Base-by-base conservation (phyloP, 2,329 filamentous ascomycete genomes). In the Fusarium musae region DNA sequence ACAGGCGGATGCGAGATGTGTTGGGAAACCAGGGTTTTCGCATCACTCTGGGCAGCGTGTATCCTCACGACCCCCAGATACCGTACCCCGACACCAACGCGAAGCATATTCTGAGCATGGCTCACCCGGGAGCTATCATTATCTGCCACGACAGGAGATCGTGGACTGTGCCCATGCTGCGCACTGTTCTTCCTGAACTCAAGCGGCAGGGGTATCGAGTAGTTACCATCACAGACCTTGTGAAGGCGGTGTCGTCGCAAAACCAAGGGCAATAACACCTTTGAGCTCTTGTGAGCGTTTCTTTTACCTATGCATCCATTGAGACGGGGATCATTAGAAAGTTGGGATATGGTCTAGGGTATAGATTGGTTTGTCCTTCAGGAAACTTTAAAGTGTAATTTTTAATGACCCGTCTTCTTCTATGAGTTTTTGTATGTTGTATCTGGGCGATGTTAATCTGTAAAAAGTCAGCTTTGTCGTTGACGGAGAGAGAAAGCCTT, bases 51-150 rank as follows among this genome's bases (percentile, higher is more conserved):
- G 95, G 95, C 6, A 91, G 91, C 80, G 91, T 97, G 44, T 97
- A 97, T 82, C 95, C 95, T 9, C 94, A 97, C 83, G 95, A 97
- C 83, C 91, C 95, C n/a, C 94, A 97, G 85, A 92, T 97, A 65
- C 85, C 85, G 15, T 91, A 88, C 77, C 87, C 89, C 74, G 84
- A 85, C 72, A 75, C 95, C 59, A 97, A 97, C 82, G 92, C 93
- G 12, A 86, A 85, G 73, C 94, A 97, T 83, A 89, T 97, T 8
- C 81, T 97, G 75, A 94, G 93, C 82, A 94, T 95, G 92, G 85
- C 92, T 40, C 85, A 89, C 52, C 91, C 93, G 0, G 95, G 95
- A 1, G 91, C 89, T 34, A 92, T 97, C 64, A 91, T 97, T 69
- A 92, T 97, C 58, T 95, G 94, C 79, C 95, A 97, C 83, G 95